Evolutionary conservation across 1,284 basidiomycete species (phyloP).

Genomic region (Vanrija humicola): DNA sequence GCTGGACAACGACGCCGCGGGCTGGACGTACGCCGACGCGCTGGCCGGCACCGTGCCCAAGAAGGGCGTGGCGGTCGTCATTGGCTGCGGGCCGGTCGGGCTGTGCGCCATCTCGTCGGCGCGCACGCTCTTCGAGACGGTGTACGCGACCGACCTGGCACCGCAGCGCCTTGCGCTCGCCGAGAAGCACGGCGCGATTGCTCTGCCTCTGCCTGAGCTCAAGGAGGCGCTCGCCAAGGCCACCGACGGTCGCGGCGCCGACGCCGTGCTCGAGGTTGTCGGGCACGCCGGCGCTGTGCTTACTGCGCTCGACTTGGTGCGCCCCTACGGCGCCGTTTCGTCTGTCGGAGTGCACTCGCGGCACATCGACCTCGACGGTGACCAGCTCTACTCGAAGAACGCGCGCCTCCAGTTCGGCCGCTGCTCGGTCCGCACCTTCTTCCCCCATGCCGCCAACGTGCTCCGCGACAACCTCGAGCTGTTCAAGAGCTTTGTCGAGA

Average conservation of each 20-base stretch:
- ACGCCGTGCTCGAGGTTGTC: conserved; percentile 62
- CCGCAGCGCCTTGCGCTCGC: conserved; percentile 25
- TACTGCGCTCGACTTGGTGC: conserved; percentile 70
- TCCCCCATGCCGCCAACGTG: conserved; percentile 66
- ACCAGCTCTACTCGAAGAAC: conserved; percentile 73
- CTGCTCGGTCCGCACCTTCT: conserved; percentile 77
- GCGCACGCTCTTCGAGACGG: conserved; percentile 42
- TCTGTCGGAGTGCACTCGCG: conserved; percentile 64
- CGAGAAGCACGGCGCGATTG: conserved; percentile 46
- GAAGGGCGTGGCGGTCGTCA: conserved; percentile 43
- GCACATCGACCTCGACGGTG: conserved; percentile 40
- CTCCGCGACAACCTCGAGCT: conserved; percentile 49
- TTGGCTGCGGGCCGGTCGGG: conserved; percentile 52
- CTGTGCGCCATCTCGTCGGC: conserved; percentile 50
- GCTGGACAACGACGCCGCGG: conserved; percentile 33
- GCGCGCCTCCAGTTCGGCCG: conserved; percentile 56
- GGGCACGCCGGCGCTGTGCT: conserved; percentile 67
- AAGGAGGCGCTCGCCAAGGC: conserved; percentile 24
- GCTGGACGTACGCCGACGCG: conserved; percentile 19
- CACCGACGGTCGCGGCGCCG: conserved; percentile 50
- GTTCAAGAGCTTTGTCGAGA: conserved; percentile 42
- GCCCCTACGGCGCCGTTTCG: conserved; percentile 72
- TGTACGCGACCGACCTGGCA: conserved; percentile 38
- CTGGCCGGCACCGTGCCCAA: conserved; percentile 27
- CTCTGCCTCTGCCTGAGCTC: conserved; percentile 33